Evolutionary conservation across 768 basidiomycete genomes (phyloP).

Genomic region (Suillus cothurnatus): DNA sequence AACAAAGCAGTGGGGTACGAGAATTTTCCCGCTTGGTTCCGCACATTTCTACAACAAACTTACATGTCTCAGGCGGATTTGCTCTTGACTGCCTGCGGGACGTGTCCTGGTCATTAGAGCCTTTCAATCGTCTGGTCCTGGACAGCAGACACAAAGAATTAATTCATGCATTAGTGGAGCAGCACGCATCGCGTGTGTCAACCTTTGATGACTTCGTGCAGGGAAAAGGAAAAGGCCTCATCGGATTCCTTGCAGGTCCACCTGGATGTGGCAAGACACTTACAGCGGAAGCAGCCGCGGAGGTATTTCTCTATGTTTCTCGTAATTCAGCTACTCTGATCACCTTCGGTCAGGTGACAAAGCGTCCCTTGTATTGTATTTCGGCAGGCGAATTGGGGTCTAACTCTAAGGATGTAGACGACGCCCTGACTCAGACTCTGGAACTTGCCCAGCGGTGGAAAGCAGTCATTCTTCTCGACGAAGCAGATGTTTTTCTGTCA

Average conservation of each 20-base stretch:
- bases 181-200: neutral
- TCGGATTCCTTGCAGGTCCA: constrained; percentile 29
- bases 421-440: constrained; percentile 32
- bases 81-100: neutral
- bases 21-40: too few species aligned
- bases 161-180: neutral
- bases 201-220: neutral
- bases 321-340: neutral
- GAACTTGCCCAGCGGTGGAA: constrained; percentile 60
- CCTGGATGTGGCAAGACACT: constrained; percentile 50
- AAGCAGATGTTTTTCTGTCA: constrained; percentile 57
- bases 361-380: neutral
- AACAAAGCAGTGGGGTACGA: neutral
- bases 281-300: constrained; percentile 60
- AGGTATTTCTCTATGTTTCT: constrained; percentile 38
- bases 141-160: neutral
- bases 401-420: neutral
- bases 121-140: neutral
- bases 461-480: constrained; percentile 58
- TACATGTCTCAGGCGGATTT: neutral
- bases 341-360: neutral
- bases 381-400: neutral
- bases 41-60: neutral
- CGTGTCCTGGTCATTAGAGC: neutral
- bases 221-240: constrained; percentile 9